Evolutionary conservation across 2,329 filamentous ascomycete genomes (phyloP).

Genomic region (Mariannaea sp.): DNA sequence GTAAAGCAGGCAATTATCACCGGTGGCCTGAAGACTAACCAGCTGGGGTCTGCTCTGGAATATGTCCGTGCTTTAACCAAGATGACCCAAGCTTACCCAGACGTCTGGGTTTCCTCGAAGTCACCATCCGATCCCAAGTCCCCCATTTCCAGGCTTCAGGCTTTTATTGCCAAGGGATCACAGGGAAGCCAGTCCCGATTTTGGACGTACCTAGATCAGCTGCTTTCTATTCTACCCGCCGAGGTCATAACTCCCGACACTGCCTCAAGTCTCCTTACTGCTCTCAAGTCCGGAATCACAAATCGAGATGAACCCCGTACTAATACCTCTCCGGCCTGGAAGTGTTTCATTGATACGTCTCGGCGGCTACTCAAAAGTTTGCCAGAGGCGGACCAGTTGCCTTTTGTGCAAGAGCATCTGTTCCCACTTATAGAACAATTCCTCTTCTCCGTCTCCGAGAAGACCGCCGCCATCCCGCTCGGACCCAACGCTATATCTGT

Average conservation of each 20-base stretch:
- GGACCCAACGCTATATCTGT: conserved; percentile 45
- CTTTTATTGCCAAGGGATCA: conserved; percentile 82
- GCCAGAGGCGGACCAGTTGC: conserved; percentile 50
- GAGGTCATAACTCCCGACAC: conserved; percentile 52
- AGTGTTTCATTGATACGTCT: conserved; percentile 70
- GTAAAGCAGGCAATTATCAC: conserved; percentile 67
- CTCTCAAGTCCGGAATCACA: conserved; percentile 72
- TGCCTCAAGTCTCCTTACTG: conserved; percentile 64
- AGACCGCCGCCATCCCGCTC: conserved; percentile 40
- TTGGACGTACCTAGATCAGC: conserved; percentile 70
- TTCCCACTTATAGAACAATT: conserved; percentile 62
- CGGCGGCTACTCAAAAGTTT: conserved; percentile 57
- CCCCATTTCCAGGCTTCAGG: conserved; percentile 61
- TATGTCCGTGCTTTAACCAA: conserved; percentile 69
- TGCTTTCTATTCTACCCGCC: conserved; percentile 65
- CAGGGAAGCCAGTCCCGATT: conserved; percentile 74
- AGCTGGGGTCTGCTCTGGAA: conserved; percentile 74
- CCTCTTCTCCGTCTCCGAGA: conserved; percentile 52
- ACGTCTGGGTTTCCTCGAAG: conserved; percentile 70
- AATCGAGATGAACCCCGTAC: conserved; percentile 74
- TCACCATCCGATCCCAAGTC: conserved; percentile 54
- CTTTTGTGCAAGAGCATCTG: conserved; percentile 55
- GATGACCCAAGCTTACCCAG: conserved; percentile 67
- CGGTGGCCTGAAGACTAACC: conserved; percentile 73
- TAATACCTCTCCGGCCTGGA: conserved; percentile 73